Evolutionary conservation across 2,329 filamentous ascomycete species (phyloP).

Genomic region (Calonectria pseudoturangicola): DNA sequence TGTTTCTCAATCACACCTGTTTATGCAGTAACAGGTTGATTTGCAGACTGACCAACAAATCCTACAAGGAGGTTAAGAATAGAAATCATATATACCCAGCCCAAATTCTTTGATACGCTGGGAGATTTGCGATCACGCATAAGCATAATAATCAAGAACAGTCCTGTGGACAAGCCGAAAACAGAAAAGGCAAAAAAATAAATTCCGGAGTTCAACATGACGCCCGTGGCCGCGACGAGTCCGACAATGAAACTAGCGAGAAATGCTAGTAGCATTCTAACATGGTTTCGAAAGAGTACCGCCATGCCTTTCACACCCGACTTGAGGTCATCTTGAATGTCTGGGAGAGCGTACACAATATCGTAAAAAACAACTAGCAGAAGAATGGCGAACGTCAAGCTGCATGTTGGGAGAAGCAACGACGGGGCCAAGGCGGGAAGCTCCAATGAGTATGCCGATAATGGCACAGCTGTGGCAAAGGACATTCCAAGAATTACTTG

Average conservation of each 20-base stretch:
- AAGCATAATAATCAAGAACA: constrained; percentile 37
- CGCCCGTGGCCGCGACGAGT: constrained; percentile 36
- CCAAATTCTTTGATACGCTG: constrained; percentile 1
- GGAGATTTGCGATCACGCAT: constrained; percentile 27
- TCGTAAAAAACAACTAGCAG: constrained; percentile 59
- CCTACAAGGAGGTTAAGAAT: constrained; percentile 43
- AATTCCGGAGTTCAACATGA: constrained; percentile 14
- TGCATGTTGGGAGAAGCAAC: constrained; percentile 41
- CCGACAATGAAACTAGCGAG: constrained; percentile 36
- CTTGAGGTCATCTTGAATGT: constrained; percentile 59
- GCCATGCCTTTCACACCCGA: constrained; percentile 59
- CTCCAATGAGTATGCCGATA: constrained; percentile 41
- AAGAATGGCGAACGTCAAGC: constrained; percentile 47
- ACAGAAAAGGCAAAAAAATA: constrained; percentile 44
- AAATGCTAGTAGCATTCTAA: constrained; percentile 35
- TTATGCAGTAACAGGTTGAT: neutral
- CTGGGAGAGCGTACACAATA: constrained; percentile 60
- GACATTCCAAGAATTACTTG: constrained; percentile 71
- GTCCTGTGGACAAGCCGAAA: constrained; percentile 26
- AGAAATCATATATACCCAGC: constrained; percentile 42
- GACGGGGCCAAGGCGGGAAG: constrained; percentile 39
- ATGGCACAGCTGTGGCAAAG: constrained; percentile 61
- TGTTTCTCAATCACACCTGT: too few species aligned
- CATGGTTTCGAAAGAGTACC: constrained; percentile 50
- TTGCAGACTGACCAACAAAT: constrained; percentile 17